Evolutionary conservation across 805 yeast species (phyloP), one percentile per base, ranked within the genome.

Genomic region (Myxozyma geophila): DNA sequence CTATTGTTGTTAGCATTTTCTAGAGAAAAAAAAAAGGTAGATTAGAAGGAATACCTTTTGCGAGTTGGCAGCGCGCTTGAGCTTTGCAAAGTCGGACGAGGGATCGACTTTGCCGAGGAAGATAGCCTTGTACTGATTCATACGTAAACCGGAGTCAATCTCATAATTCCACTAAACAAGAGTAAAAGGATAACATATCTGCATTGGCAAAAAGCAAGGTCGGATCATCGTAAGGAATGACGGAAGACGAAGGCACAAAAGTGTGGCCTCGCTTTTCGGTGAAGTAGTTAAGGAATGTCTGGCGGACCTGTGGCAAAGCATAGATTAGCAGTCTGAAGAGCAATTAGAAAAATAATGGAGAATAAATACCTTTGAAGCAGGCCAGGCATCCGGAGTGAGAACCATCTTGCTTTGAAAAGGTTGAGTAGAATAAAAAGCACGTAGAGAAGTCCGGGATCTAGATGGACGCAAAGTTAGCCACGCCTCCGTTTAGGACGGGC

Each of bases 61-160:
- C 15, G 98, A 91, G 83, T 95, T 93, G 71, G 85, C 88, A 54
- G 99, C 97, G 70, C 97, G 84, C 74, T 88, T 90, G 77, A 95
- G 82, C 68, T 82, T 80, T 71, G 91, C 87, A 74, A 93, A 89
- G 54, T 92, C 95, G 50, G 95, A 87, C 23, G 93, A 81, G 39
- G 99, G 99, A 72, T 95, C 98, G 53, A 92, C 98, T 9, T 98
- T 92, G 60, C 99, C 99, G 74, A 92, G 81, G 77, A 95, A 95
- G 71, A 95, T 95, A 13, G 99, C 97, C 78, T 95, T 95, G 79
- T 92, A 95, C 81, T 95, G 99, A 80, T 95, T 95, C 99, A 95
- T 95, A 35, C 70, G 69, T 66, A 51, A 33, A 56, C 12, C 43
- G 41, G 19, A 33, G 60, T 50, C 51, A 54, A 54, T 46, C 46